These are phyloP conservation scores for Candida odintsovae DNA, from an alignment of 805 yeast species.

Conservation along the genomic window DNA sequence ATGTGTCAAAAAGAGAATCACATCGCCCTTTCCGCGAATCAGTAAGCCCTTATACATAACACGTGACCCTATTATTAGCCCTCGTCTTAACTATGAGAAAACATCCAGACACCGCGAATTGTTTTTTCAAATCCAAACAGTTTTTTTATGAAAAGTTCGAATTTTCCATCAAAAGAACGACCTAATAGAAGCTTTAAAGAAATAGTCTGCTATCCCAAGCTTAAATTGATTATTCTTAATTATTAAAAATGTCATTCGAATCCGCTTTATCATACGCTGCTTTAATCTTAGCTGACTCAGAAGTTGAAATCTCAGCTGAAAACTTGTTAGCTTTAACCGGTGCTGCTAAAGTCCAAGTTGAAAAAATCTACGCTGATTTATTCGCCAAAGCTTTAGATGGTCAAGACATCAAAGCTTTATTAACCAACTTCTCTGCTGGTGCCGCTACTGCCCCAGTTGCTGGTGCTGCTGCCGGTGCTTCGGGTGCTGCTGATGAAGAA, in stretches of 20 bases:
- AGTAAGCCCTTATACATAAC: neutral
- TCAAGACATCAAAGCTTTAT: slow-evolving; percentile 76
- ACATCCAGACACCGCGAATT: neutral
- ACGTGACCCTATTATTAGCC: too few species aligned
- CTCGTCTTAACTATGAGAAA: neutral
- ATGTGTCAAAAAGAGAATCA: neutral
- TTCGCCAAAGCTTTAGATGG: slow-evolving; percentile 85
- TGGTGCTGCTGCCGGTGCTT: slow-evolving; percentile 56
- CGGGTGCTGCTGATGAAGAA: slow-evolving; percentile 57
- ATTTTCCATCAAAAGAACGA: neutral
- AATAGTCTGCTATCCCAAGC: slow-evolving; percentile 27
- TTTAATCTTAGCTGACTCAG: slow-evolving; percentile 89
- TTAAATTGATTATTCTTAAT: slow-evolving; percentile 27
- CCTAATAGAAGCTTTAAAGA: slow-evolving; percentile 14
- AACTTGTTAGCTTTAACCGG: slow-evolving; percentile 70
- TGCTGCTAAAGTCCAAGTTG: slow-evolving; percentile 83
- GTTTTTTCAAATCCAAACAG: neutral
- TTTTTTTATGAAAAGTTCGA: neutral
- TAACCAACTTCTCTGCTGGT: slow-evolving; percentile 63
- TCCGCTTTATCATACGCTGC: slow-evolving; percentile 90
- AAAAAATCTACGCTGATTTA: slow-evolving; percentile 79
- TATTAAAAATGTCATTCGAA: slow-evolving; percentile 57
- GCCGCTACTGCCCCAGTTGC: slow-evolving; percentile 73
- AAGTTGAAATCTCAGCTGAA: slow-evolving; percentile 79
- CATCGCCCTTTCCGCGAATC: too few species aligned